These are phyloP conservation scores for Aureobasidium leucospermi DNA, from an alignment of 2,329 filamentous ascomycete species.

Conservation along the genomic window DNA sequence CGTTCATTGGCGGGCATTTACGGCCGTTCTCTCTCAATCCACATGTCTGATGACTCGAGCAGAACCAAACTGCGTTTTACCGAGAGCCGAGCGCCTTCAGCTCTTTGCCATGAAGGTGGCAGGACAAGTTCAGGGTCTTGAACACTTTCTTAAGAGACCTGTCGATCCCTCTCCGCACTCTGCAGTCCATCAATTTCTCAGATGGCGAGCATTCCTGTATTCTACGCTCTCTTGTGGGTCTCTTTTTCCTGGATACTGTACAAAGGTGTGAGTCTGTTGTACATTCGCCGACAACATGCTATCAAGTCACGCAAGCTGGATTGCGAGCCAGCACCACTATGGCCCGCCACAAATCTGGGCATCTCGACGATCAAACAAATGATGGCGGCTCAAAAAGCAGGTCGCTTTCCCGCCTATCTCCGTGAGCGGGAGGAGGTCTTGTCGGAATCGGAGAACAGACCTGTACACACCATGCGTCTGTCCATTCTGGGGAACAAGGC, in stretches of 20 bases:
- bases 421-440: conserved; percentile 22
- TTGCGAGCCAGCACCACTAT: conserved; percentile 17
- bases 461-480: conserved; percentile 23
- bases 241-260: not conserved
- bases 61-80: not conserved
- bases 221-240: not conserved
- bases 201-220: not conserved
- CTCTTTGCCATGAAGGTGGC: not conserved
- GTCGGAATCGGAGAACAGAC: conserved; percentile 20
- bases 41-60: conserved; percentile 2
- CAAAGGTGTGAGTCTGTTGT: not conserved
- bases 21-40: not conserved
- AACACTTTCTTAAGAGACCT: conserved; percentile 5
- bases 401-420: conserved; percentile 25
- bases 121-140: not conserved
- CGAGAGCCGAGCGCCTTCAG: conserved; percentile 1
- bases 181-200: not conserved
- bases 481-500: conserved; percentile 21
- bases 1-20: conserved; percentile 13
- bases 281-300: conserved; percentile 9
- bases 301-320: conserved; percentile 12
- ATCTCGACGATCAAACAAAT: conserved; percentile 23
- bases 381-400: conserved; percentile 21
- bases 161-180: conserved; percentile 1
- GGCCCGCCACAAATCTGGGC: conserved; percentile 24